These are phyloP conservation scores for Claviceps sp. DNA, from an alignment of 2,329 filamentous ascomycete genomes.

Conservation along the genomic window DNA sequence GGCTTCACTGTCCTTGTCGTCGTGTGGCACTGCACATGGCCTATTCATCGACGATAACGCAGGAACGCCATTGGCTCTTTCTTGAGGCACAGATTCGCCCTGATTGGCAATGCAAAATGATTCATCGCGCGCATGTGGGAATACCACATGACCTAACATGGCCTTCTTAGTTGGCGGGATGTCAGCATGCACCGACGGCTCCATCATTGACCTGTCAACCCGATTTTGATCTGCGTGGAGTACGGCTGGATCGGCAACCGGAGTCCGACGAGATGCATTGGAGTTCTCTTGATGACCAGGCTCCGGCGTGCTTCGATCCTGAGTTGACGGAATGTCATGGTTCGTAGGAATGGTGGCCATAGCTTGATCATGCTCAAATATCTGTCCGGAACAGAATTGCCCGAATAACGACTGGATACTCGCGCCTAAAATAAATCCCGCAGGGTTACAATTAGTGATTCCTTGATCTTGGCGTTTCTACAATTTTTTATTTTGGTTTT, in stretches of 20 bases:
- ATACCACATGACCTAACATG: neutral
- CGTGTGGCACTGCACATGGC: neutral
- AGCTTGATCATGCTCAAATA: conserved; percentile 51
- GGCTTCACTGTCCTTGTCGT: neutral
- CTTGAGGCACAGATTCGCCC: neutral
- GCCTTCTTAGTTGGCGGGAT: too few relatives aligned
- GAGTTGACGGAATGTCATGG: neutral
- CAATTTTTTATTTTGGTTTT: conserved; percentile 5
- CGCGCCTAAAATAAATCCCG: conserved; percentile 21
- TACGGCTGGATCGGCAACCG: neutral
- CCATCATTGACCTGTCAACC: neutral
- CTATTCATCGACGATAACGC: neutral
- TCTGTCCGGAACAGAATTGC: conserved; percentile 43
- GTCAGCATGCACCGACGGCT: neutral
- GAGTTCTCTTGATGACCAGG: neutral
- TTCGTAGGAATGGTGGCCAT: conserved; percentile 28
- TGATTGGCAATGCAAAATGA: neutral
- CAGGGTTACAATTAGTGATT: neutral
- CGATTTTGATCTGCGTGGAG: neutral
- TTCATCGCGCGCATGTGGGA: neutral
- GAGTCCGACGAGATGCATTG: neutral
- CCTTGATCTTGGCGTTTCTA: neutral
- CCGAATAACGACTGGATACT: conserved; percentile 63
- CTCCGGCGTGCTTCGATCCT: neutral
- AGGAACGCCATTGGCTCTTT: neutral